Evolutionary conservation across 176 grass and related monocot species (phyloP), one percentile per base, ranked within the genome.

Genomic region (Musa itinerans): DNA sequence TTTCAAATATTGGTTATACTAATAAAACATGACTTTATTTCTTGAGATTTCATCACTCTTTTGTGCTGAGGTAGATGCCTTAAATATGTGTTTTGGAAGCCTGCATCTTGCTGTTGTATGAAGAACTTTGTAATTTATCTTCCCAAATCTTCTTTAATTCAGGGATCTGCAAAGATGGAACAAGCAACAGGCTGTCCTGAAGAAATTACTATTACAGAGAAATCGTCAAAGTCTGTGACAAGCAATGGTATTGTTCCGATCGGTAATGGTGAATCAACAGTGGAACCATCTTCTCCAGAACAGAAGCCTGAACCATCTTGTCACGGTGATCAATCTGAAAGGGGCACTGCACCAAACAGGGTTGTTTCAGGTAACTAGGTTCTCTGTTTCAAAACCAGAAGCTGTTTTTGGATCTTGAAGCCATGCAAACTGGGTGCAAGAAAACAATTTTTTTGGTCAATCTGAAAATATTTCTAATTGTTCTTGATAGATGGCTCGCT

Each of bases 271-370:
- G 80, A 95, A 68, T 67, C 85, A 29, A 64, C 72, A 81, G 80
- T 76, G 56, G 82, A 83, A 65, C 81, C 79, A 52, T 55, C 83
- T 83, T 86, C 83, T 84, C 86, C 90, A 71, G 82, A 85, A 74
- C 87, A 92, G 52, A 97, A 88, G 55, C 53, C 72, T 65, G 85
- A 86, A 84, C 65, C 68, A 22, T 52, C 71, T 80, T 77, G 73
- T 82, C 49, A 10, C 14, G 74, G 50, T 79, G 75, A 85, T 65
- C 74, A 88, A 73, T 57, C 78, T 2, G 78, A 84, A 56, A 58
- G 16, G 51, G 11, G 8, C 11, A 50, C 43, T 34, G 73, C 72
- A 73, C 74, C 48, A 71, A 82, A 74, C 16, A 79, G 82, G 50
- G 85, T 87, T 78, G 72, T 48, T 51, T 68, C 52, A 74, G 76